phyloP scores from a whole-genome alignment of 352 stramenopile genomes.

The Thraustochytrium sp. region DNA sequence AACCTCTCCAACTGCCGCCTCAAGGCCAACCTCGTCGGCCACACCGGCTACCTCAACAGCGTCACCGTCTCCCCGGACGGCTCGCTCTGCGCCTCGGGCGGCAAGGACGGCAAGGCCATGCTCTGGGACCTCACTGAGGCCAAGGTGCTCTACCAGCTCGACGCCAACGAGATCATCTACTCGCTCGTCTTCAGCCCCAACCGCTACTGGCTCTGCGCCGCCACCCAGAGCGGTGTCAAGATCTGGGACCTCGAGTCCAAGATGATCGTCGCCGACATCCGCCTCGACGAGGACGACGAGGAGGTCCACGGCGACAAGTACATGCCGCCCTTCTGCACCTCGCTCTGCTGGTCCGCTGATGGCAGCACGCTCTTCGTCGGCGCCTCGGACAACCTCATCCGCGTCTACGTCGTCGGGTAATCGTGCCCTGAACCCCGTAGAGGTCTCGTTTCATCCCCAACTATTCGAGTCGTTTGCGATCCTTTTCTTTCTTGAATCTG shows the following conservation, averaged over 20 bases:
- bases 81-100: conserved; percentile 95
- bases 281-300: conserved; percentile 57
- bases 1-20: conserved; percentile 98
- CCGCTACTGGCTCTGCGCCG: conserved; percentile 99
- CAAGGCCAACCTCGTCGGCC: conserved; percentile 96
- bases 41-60: conserved; percentile 99
- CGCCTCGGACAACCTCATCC: conserved; percentile 97
- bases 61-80: conserved; percentile 99
- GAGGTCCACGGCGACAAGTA: conserved; percentile 71
- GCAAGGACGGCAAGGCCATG: conserved; percentile 99
- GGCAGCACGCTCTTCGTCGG: conserved; percentile 96
- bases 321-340: conserved; percentile 89
- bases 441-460: neutral
- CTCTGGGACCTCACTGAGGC: conserved; percentile 99
- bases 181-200: conserved; percentile 98
- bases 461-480: neutral
- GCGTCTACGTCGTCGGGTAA: conserved; percentile 59
- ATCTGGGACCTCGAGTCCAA: conserved; percentile 99
- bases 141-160: conserved; percentile 98
- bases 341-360: conserved; percentile 95
- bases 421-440: neutral
- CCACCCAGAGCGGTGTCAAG: conserved; percentile 97
- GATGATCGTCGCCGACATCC: conserved; percentile 95
- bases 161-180: conserved; percentile 93
- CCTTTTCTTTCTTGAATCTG: neutral